phyloP scores from a whole-genome alignment of 176 grass and related monocot genomes.

The Thalia dealbata region DNA sequence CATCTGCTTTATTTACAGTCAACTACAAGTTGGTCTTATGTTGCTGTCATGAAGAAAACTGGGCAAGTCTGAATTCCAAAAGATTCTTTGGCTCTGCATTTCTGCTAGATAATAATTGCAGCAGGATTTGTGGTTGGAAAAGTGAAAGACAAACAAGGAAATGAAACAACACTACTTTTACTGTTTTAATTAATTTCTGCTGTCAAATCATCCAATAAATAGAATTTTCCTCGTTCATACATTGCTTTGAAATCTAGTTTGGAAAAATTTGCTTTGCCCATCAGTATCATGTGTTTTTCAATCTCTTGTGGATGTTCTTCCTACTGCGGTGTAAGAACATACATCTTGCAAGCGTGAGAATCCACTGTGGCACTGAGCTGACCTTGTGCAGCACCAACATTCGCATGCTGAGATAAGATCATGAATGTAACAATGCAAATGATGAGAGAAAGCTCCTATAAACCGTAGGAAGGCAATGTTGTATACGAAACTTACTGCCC shows the following conservation, averaged over 20 bases:
- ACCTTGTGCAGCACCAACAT: neutral
- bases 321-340: slow-evolving; percentile 6
- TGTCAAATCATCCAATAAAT: neutral
- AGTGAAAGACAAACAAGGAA: neutral
- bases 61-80: neutral
- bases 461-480: no score
- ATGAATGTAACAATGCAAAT: neutral
- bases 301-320: neutral
- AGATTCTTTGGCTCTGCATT: neutral
- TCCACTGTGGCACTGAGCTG: neutral
- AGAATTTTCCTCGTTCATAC: no score
- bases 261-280: no score
- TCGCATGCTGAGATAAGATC: slow-evolving; percentile 6
- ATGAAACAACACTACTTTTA: neutral
- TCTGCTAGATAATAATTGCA: neutral
- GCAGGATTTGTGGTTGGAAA: neutral
- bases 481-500: neutral
- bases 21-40: neutral
- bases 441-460: neutral
- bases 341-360: slow-evolving; percentile 17
- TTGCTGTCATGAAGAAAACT: neutral
- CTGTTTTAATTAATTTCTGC: neutral
- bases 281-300: no score
- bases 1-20: neutral
- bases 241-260: no score